phyloP scores from a whole-genome alignment of 2,329 filamentous ascomycete species.

The Fusarium udum region DNA sequence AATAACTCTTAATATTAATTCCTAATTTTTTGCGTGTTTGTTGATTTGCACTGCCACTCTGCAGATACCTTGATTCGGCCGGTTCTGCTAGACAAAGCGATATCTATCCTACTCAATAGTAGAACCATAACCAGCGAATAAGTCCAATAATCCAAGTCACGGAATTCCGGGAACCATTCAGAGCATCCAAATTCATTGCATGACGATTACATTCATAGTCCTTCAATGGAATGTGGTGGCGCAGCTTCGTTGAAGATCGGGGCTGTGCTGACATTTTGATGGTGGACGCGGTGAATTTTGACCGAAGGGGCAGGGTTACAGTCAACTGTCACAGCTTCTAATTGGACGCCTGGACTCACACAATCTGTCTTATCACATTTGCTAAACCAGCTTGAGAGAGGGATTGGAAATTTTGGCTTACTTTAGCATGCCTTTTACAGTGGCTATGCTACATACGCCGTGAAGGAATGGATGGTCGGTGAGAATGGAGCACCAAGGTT shows the following conservation, averaged over 20 bases:
- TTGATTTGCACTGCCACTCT: background rate
- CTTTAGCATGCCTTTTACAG: background rate
- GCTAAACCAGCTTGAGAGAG: background rate
- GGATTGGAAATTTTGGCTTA: rapidly evolving
- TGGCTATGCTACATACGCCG: background rate
- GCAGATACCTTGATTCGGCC: background rate
- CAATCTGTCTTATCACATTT: background rate
- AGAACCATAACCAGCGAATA: background rate
- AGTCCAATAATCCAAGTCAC: rapidly evolving
- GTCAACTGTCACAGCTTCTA: rapidly evolving
- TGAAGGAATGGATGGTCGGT: background rate
- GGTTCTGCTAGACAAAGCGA: rapidly evolving
- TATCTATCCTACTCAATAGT: background rate
- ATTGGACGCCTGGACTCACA: background rate
- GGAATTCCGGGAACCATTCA: background rate
- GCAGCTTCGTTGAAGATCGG: background rate
- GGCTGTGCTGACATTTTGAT: background rate
- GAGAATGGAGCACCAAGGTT: background rate
- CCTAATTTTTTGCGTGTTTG: background rate
- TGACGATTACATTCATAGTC: background rate
- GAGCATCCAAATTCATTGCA: rapidly evolving
- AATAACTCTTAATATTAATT: background rate
- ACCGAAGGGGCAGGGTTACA: background rate
- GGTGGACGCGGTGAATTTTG: background rate
- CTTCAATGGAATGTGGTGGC: background rate